Conservation (phyloP, 495 filamentous ascomycete genomes). For the Trichoderma erinaceum region DNA sequence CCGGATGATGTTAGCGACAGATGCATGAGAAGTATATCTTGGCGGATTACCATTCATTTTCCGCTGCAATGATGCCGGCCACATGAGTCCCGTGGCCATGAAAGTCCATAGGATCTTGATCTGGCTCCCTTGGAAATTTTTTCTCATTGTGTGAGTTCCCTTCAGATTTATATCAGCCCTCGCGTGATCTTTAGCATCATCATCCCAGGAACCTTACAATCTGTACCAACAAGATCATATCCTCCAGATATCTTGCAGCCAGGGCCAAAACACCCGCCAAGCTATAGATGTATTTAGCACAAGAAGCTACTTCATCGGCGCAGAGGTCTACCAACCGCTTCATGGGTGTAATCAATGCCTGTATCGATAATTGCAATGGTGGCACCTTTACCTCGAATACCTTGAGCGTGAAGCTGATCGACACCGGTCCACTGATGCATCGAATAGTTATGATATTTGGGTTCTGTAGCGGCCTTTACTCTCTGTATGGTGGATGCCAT, state of each 20-base stretch:
- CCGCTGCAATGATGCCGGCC: constrained; percentile 44
- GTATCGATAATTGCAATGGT: constrained; percentile 35
- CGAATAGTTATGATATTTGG: constrained; percentile 25
- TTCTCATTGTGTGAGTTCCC: constrained; percentile 22
- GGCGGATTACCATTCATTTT: constrained; percentile 27
- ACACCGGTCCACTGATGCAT: constrained; percentile 29
- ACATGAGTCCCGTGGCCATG: constrained; percentile 45
- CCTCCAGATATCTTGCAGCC: constrained; percentile 32
- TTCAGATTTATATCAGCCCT: background rate
- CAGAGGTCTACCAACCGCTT: constrained; percentile 24
- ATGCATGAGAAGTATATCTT: background rate
- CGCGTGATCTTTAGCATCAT: constrained; percentile 3
- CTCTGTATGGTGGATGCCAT: constrained; percentile 19
- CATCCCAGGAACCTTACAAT: constrained; percentile 17
- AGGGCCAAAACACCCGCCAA: constrained; percentile 33
- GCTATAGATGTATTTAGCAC: constrained; percentile 17
- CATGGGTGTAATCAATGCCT: constrained; percentile 42
- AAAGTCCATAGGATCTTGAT: constrained; percentile 37
- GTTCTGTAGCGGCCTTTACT: constrained; percentile 21
- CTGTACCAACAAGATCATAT: constrained; percentile 31
- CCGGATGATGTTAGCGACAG: background rate
- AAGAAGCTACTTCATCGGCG: background rate
- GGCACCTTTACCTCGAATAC: constrained; percentile 28
- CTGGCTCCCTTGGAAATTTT: constrained; percentile 25
- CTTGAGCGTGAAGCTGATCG: constrained; percentile 27